phyloP scores from a whole-genome alignment of 352 stramenopile genomes.

The Pythium volutum region DNA sequence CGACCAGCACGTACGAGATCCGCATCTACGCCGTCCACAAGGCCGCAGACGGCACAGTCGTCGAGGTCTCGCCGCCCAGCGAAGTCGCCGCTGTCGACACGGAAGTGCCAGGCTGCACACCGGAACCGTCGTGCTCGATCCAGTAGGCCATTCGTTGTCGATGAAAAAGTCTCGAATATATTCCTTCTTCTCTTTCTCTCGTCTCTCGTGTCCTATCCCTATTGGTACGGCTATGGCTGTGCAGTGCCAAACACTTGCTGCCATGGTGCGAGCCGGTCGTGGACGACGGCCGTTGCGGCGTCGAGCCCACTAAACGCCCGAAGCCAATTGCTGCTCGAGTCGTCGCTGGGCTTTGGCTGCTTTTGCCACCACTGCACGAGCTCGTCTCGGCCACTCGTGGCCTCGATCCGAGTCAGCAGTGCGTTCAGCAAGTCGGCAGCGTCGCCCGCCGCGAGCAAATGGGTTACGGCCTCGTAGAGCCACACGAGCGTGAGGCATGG shows the following conservation, averaged over 20 bases:
- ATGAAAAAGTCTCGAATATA: not conserved
- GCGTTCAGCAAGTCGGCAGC: slow-evolving; percentile 52
- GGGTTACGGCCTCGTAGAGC: slow-evolving; percentile 41
- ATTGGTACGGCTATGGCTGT: not conserved
- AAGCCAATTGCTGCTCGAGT: slow-evolving; percentile 8
- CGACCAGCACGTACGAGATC: slow-evolving; percentile 86
- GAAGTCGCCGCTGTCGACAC: slow-evolving; percentile 83
- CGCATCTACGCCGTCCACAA: slow-evolving; percentile 64
- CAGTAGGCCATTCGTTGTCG: slow-evolving; percentile 26
- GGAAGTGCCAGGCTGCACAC: slow-evolving; percentile 78
- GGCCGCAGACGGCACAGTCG: slow-evolving; percentile 27
- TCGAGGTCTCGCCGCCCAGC: slow-evolving; percentile 54
- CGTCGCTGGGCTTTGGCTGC: slow-evolving; percentile 15
- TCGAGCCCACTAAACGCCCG: slow-evolving; percentile 13
- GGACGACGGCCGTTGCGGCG: slow-evolving; percentile 1
- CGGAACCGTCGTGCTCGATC: slow-evolving; percentile 43
- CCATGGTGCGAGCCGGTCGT: slow-evolving; percentile 15
- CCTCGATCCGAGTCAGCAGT: slow-evolving; percentile 37
- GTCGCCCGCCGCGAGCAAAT: slow-evolving; percentile 39
- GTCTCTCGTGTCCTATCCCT: slow-evolving; percentile 3
- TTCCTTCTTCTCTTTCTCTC: not conserved
- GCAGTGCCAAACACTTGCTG: slow-evolving; percentile 6
- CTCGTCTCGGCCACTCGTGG: slow-evolving; percentile 28
- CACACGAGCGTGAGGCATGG: slow-evolving; percentile 41
- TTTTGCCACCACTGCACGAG: slow-evolving; percentile 56